Conservation (phyloP, 495 filamentous ascomycete species). For the Pyrenopolyporus hunteri region DNA sequence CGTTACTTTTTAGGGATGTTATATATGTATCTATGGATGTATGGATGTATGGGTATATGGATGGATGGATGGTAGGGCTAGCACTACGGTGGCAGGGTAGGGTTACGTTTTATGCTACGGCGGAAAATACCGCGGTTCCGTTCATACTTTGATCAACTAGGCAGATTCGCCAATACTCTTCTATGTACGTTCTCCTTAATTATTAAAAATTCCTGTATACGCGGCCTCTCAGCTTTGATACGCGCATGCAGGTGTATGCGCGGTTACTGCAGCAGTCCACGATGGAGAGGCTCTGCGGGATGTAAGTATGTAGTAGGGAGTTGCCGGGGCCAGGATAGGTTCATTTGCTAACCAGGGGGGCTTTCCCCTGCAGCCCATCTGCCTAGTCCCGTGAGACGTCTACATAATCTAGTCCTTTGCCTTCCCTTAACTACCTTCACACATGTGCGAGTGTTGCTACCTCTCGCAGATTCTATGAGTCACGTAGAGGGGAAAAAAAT, state of each 20-base stretch:
- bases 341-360: neutral
- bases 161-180: constrained; percentile 2
- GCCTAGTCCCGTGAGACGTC: neutral
- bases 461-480: neutral
- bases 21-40: neutral
- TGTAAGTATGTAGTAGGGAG: neutral
- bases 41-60: neutral
- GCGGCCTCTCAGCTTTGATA: neutral
- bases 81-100: constrained; percentile 16
- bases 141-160: neutral
- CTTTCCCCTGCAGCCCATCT: neutral
- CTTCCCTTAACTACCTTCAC: too few species aligned
- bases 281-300: constrained; percentile 20
- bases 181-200: neutral
- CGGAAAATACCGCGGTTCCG: neutral
- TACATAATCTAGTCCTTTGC: too few species aligned
- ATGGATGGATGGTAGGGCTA: constrained; percentile 19
- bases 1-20: constrained; percentile 1
- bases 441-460: too few species aligned
- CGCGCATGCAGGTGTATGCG: neutral
- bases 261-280: neutral
- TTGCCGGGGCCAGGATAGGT: neutral
- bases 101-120: constrained; percentile 23
- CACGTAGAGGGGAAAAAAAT: too few species aligned
- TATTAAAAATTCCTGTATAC: constrained; percentile 2